Conservation (phyloP, 352 stramenopile species). For the Globisporangium acanthophoron region DNA sequence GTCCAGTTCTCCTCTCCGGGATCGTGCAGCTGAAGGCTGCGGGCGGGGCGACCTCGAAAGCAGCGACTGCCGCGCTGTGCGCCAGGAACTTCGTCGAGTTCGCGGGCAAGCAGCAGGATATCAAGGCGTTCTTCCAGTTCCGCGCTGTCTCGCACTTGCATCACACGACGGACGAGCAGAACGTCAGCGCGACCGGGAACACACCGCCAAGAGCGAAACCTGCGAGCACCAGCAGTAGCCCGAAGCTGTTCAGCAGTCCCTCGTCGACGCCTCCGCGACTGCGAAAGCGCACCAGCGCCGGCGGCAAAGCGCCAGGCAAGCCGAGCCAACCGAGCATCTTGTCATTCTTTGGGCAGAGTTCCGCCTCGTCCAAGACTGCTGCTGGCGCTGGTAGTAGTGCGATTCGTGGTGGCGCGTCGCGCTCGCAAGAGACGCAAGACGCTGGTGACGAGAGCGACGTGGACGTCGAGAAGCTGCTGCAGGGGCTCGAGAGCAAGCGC, state of each 20-base stretch:
- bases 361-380: neutral
- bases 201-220: neutral
- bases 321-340: conserved; percentile 32
- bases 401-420: neutral
- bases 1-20: conserved; percentile 51
- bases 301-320: neutral
- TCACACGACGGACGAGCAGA: neutral
- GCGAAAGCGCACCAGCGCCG: neutral
- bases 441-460: conserved; percentile 3
- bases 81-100: conserved; percentile 75
- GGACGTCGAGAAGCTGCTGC: conserved; percentile 12
- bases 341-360: conserved; percentile 34
- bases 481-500: conserved; percentile 21
- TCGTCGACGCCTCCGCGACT: neutral
- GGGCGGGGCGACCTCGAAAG: conserved; percentile 11
- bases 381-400: neutral
- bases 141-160: neutral
- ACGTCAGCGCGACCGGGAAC: too few relatives aligned
- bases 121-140: conserved; percentile 34
- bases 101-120: conserved; percentile 65
- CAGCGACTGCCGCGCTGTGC: conserved; percentile 44
- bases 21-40: conserved; percentile 26
- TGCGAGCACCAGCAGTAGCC: neutral
- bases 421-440: neutral
- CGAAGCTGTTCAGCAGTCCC: neutral